Evolutionary conservation across 192 early-diverging fungal genomes (phyloP).

Genomic region (Funneliformis mosseae): DNA sequence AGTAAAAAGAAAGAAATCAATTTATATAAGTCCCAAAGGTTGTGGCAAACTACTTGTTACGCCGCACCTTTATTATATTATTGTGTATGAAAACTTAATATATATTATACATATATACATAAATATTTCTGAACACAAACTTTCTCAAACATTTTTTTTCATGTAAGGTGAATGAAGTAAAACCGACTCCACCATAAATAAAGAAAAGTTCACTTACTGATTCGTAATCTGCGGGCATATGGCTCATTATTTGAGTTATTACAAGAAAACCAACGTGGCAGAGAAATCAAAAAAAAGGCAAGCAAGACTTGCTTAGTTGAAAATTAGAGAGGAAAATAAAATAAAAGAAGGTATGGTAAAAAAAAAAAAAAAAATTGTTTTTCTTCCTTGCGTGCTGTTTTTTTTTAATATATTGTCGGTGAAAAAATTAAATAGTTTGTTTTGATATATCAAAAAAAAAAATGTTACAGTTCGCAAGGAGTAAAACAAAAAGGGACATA

Average conservation of each 20-base stretch:
- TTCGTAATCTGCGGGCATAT: background rate
- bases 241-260: conserved; percentile 11
- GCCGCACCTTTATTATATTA: background rate
- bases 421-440: background rate
- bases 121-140: background rate
- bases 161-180: background rate
- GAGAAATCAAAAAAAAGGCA: background rate
- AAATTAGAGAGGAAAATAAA: background rate
- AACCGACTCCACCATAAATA: background rate
- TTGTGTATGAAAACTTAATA: background rate
- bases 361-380: background rate
- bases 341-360: background rate
- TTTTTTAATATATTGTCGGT: background rate
- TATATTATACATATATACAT: background rate
- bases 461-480: conserved; percentile 8
- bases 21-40: background rate
- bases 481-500: conserved; percentile 17
- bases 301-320: background rate
- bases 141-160: background rate
- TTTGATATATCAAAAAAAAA: background rate
- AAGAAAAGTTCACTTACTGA: background rate
- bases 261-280: background rate
- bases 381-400: conserved; percentile 9
- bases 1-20: background rate
- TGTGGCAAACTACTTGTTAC: background rate